Evolutionary conservation across 768 basidiomycete genomes (phyloP), one percentile per base, ranked within the genome.

Genomic region (Xanthoconium purpureum): DNA sequence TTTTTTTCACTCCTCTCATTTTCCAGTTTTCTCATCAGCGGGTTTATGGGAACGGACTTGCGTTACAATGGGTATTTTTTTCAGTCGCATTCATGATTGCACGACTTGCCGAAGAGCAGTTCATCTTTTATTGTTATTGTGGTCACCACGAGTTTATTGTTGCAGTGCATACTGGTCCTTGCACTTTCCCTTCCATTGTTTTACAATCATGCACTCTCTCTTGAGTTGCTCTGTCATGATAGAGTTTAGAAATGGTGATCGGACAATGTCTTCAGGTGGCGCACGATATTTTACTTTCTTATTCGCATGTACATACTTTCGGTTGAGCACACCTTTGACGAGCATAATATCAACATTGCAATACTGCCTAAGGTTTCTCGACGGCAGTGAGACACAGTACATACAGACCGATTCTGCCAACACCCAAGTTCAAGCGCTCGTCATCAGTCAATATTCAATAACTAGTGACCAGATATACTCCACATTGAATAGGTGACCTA

Each of bases 91-190:
- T 54, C 17, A 45, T 30, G 29, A 24, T 37, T 30, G 18, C 30
- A 18, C n/a, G n/a, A 32, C 38, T 43, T 28, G 52, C 29, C n/a
- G 24, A 24, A 24, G 24, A 24, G n/a, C 14, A 46, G 18, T 24
- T 32, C 35, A 32, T 45, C 20, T 24, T 30, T 52, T 54, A 42
- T 62, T 37, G 37, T 50, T 51, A 40, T 58, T 11, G 38, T 30
- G 18, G 42, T 52, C 46, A 52, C 20, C n/a, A 17, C 11, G 1
- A 14, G 37, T 32, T 57, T 13, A 29, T 51, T 30, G 47, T 42
- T 35, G 28, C 37, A 13, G 32, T 13, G 11, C 24, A 12, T 46
- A 36, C 12, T 28, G 40, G 12, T 53, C 3, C 11, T 18, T 14
- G 28, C 12, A 20, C 32, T 32, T 13, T 6, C 9, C 17, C 8